Base-by-base conservation (phyloP, 2,329 filamentous ascomycete species). In the Ceratocystis harringtonii region DNA sequence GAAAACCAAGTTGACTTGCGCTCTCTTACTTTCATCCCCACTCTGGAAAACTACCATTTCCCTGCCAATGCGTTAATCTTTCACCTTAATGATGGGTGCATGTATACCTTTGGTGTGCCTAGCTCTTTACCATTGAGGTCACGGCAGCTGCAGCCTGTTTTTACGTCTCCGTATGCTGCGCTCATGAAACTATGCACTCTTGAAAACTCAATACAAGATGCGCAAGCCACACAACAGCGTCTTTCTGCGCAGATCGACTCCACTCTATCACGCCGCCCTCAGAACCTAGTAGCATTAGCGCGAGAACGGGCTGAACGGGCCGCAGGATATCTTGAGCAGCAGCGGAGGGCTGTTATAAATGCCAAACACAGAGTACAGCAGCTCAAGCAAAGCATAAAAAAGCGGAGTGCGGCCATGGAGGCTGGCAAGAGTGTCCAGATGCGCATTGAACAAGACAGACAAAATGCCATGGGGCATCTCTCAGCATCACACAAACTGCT, bases 161-260 rank as follows among this genome's bases (percentile, higher is more conserved):
- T 82, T 0, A 91, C 88, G 0, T 91, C 90, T 0, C 91, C 91
- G 0, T 96, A 95, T 73, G 91, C 90, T 71, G 84, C 89, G 1
- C 78, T 97, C 22, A 92, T 96, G 86, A 87, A 89, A 68, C 79
- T 97, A 10, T 87, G 89, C 5, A 96, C 92, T 66, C 80, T 97
- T 17, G 90, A 96, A 68, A 89, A 88, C 72, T 95, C 91, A 65
- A 89, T 96, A 28, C 90, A 95, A 72, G 92, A 97, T 74, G 91
- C 91, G 1, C 77, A 96, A 8, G 83, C 85, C 1, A 95, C 90
- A 0, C 84, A 88, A 15, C 84, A 88, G 67, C 80, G 81, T 64
- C 79, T 97, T 7, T 84, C 89, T 61, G 76, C 80, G n/a, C 89
- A 96, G 69, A 95, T 96, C 69, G 89, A 89, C 69, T 73, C 78